Conservation (phyloP, 108 stramenopile species). For the Cyclotella sp. region DNA sequence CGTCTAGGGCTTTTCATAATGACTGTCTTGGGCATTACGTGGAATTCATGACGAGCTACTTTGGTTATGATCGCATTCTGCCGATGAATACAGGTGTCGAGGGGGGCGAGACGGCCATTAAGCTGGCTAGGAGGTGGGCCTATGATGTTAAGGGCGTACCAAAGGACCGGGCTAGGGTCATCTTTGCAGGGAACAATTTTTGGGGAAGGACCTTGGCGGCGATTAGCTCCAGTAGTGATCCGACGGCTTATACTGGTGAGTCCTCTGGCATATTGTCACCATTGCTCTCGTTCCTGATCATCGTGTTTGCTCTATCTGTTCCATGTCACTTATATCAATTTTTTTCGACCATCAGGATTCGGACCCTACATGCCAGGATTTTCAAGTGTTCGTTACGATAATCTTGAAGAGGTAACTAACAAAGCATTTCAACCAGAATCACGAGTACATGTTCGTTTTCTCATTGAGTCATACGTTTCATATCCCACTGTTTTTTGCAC, state of each 20-base stretch:
- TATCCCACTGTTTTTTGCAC: background rate
- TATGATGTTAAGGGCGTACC: slow-evolving; percentile 97
- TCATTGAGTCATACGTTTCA: background rate
- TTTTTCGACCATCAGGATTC: slow-evolving; percentile 24
- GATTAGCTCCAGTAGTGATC: slow-evolving; percentile 94
- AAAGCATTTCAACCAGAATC: background rate
- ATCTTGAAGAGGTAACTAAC: slow-evolving; percentile 63
- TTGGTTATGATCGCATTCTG: slow-evolving; percentile 96
- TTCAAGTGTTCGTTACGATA: slow-evolving; percentile 89
- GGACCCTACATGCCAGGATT: slow-evolving; percentile 99
- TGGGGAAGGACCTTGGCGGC: slow-evolving; percentile 99
- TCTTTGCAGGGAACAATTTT: slow-evolving; percentile 98
- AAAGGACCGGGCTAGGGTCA: slow-evolving; percentile 82
- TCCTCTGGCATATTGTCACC: background rate
- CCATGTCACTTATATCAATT: background rate
- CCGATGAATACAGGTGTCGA: slow-evolving; percentile 99
- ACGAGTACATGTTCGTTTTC: background rate
- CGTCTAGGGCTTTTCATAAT: slow-evolving; percentile 98
- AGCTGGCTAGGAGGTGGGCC: slow-evolving; percentile 92
- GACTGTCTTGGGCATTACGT: slow-evolving; percentile 94
- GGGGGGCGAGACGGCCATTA: slow-evolving; percentile 98
- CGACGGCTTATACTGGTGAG: slow-evolving; percentile 76
- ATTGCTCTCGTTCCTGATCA: background rate
- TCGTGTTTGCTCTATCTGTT: slow-evolving; percentile 1
- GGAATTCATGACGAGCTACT: slow-evolving; percentile 89